Evolutionary conservation across 371 early-diverging fungal species (phyloP).

Genomic region (Mucor lusitanicus): DNA sequence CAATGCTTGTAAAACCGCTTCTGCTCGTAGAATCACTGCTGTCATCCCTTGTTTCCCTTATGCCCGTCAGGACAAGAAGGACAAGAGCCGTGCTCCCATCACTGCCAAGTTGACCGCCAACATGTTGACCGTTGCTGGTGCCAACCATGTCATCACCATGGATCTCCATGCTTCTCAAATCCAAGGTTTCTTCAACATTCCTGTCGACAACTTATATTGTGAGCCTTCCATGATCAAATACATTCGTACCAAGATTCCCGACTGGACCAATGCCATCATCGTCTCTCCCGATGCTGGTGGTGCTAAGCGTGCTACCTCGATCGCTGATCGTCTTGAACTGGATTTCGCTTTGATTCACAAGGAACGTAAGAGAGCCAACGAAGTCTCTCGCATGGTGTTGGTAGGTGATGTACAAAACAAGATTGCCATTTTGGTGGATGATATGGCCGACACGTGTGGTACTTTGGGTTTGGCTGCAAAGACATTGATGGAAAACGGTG

Average conservation of each 20-base stretch:
- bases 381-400: slow-evolving; percentile 94
- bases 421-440: slow-evolving; percentile 94
- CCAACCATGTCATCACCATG: slow-evolving; percentile 98
- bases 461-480: slow-evolving; percentile 93
- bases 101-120: slow-evolving; percentile 94
- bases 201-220: slow-evolving; percentile 95
- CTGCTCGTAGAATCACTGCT: slow-evolving; percentile 92
- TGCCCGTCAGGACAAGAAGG: slow-evolving; percentile 96
- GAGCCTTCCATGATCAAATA: slow-evolving; percentile 93
- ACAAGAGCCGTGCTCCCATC: slow-evolving; percentile 92
- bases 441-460: slow-evolving; percentile 98
- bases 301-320: slow-evolving; percentile 95
- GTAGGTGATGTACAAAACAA: slow-evolving; percentile 94
- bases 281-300: slow-evolving; percentile 98
- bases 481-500: slow-evolving; percentile 89
- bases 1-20: slow-evolving; percentile 96
- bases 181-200: slow-evolving; percentile 98
- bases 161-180: slow-evolving; percentile 96
- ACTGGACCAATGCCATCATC: slow-evolving; percentile 86
- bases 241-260: slow-evolving; percentile 82
- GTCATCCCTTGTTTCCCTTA: slow-evolving; percentile 98
- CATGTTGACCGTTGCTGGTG: slow-evolving; percentile 94
- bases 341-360: slow-evolving; percentile 99
- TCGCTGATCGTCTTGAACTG: slow-evolving; percentile 93
- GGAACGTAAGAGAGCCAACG: slow-evolving; percentile 94